Evolutionary conservation across 306 rosid species (phyloP).

Genomic region (Corylus avellana): DNA sequence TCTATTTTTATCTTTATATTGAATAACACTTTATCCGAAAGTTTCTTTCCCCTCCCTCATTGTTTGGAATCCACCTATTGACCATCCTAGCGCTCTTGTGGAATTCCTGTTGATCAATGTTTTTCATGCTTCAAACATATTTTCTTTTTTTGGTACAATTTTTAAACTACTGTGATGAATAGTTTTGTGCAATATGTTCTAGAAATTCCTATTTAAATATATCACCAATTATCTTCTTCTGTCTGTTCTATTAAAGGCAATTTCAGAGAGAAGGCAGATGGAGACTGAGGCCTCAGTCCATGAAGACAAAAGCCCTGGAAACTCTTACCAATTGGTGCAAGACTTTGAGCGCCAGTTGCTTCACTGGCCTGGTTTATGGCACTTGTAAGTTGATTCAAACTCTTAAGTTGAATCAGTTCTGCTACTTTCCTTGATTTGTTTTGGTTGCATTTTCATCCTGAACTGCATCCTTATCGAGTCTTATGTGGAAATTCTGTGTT

Average conservation of each 20-base stretch:
- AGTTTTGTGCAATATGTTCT: background rate
- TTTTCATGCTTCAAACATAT: background rate
- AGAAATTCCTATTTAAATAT: constrained; percentile 9
- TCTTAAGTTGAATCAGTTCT: constrained; percentile 16
- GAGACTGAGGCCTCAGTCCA: constrained; percentile 39
- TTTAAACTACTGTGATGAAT: background rate
- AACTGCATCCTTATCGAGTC: constrained; percentile 23
- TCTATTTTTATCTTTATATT: background rate
- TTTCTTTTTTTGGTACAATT: constrained; percentile 16
- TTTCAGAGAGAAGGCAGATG: constrained; percentile 47
- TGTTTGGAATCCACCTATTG: background rate
- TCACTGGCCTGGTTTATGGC: constrained; percentile 57
- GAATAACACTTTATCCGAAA: background rate
- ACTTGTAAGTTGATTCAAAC: constrained; percentile 57
- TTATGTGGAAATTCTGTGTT: constrained; percentile 17
- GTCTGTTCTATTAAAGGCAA: constrained; percentile 48
- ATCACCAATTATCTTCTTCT: constrained; percentile 19
- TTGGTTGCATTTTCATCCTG: constrained; percentile 13
- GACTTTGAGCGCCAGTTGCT: constrained; percentile 58
- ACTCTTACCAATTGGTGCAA: constrained; percentile 41
- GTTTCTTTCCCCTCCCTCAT: background rate
- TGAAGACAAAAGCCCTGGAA: constrained; percentile 39
- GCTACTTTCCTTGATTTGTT: background rate
- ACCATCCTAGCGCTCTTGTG: background rate
- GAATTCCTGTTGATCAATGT: background rate